Percentiles rank a stretch among this genome's conserved stretches.
Conservation (phyloP, 1,284 basidiomycete species). For the Malassezia restricta region DNA sequence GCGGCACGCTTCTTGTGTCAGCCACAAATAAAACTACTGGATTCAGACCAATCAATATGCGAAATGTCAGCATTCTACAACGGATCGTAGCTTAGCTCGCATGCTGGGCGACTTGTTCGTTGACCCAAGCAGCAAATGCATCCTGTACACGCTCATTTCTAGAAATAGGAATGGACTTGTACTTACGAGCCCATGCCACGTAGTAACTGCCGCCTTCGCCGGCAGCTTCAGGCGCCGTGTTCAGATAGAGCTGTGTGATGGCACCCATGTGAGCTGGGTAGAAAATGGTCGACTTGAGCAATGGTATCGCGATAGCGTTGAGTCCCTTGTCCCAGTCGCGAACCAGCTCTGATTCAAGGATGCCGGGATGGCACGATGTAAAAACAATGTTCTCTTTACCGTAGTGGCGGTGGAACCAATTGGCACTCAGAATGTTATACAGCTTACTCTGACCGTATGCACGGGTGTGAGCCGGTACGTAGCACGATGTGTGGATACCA, state of each 20-base stretch:
- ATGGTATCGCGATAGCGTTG: not conserved
- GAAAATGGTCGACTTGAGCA: not conserved
- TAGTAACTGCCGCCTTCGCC: conserved; percentile 20
- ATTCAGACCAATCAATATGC: not conserved
- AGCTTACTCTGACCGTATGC: conserved; percentile 25
- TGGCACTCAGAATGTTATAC: conserved; percentile 5
- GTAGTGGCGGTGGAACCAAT: conserved; percentile 9
- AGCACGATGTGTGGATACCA: not conserved
- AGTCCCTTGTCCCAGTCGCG: conserved; percentile 4
- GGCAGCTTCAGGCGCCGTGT: conserved; percentile 11
- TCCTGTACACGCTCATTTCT: conserved; percentile 6
- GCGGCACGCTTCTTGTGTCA: no score
- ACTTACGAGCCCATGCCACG: conserved; percentile 23
- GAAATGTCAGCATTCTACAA: not conserved
- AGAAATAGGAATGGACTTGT: conserved; percentile 14
- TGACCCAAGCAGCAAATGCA: conserved; percentile 22
- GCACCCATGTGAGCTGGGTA: conserved; percentile 21
- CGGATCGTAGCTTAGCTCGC: not conserved
- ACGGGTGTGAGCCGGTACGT: conserved; percentile 9
- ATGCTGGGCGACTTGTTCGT: conserved; percentile 19
- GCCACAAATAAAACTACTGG: no score
- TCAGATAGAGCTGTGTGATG: conserved; percentile 27
- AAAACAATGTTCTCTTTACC: conserved; percentile 17
- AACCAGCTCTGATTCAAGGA: conserved; percentile 12
- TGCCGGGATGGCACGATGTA: conserved; percentile 23